These are phyloP conservation scores for Circinella minor DNA, from an alignment of 371 early-diverging fungal genomes.

Conservation along the genomic window DNA sequence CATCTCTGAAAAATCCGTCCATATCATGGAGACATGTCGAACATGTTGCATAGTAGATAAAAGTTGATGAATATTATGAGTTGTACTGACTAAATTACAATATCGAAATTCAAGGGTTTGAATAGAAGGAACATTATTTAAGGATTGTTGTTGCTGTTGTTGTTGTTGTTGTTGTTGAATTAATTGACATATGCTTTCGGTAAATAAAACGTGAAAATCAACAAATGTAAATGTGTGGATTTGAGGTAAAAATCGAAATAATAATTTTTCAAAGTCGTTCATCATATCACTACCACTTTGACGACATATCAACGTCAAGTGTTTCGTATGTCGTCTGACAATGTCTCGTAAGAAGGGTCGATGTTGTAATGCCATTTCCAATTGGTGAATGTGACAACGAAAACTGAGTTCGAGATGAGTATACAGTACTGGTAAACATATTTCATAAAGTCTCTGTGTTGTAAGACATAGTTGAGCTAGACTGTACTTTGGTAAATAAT, in stretches of 20 bases:
- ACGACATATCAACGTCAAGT: constrained; percentile 35
- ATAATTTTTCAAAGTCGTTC: constrained; percentile 17
- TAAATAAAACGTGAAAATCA: constrained; percentile 41
- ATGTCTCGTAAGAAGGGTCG: constrained; percentile 27
- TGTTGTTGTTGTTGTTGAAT: constrained; percentile 17
- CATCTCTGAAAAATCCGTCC: constrained; percentile 49
- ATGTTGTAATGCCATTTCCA: constrained; percentile 27
- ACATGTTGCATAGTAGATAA: neutral
- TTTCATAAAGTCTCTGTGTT: constrained; percentile 26
- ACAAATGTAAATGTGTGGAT: constrained; percentile 33
- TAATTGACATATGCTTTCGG: constrained; percentile 42
- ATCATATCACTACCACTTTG: constrained; percentile 43
- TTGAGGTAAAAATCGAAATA: constrained; percentile 19
- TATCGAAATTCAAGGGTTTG: constrained; percentile 31
- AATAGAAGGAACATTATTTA: neutral
- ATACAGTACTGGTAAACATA: constrained; percentile 43
- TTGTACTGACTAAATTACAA: constrained; percentile 31
- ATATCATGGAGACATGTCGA: constrained; percentile 26
- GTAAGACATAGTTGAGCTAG: constrained; percentile 38
- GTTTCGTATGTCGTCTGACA: constrained; percentile 25
- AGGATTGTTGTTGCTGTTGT: constrained; percentile 8
- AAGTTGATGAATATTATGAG: neutral
- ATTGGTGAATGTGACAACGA: constrained; percentile 36
- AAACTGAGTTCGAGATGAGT: constrained; percentile 37
- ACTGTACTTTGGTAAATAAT: constrained; percentile 24